phyloP scores from a whole-genome alignment of 345 rosid genomes.

The Eucalyptus brandiana region DNA sequence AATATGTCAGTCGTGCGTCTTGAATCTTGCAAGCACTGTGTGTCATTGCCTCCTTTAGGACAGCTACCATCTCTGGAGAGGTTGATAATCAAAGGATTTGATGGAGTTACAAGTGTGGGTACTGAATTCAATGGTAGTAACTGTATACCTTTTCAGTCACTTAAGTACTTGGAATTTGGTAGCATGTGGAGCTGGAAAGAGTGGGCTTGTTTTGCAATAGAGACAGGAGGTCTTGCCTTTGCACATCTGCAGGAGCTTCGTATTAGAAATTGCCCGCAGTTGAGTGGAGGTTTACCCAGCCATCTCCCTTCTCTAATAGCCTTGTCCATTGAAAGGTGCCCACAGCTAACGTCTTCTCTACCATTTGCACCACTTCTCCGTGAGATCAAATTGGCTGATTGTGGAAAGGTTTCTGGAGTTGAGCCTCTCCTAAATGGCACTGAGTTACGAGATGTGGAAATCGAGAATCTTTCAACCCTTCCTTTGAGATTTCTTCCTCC shows the following conservation, averaged over 20 bases:
- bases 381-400: not conserved
- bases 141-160: constrained; percentile 9
- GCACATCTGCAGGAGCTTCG: not conserved
- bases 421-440: not conserved
- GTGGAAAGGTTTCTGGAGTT: not conserved
- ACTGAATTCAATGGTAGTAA: constrained; percentile 13
- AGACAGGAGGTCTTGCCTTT: not conserved
- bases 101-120: constrained; percentile 12
- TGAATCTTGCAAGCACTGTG: constrained; percentile 10
- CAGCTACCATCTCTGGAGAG: constrained; percentile 16
- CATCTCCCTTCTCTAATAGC: not conserved
- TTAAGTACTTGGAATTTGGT: constrained; percentile 1
- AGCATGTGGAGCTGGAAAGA: not conserved
- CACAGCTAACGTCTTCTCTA: not conserved
- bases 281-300: not conserved
- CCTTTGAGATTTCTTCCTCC: not conserved
- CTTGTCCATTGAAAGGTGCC: not conserved
- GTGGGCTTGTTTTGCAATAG: not conserved
- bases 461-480: not conserved
- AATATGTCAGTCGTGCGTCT: constrained; percentile 2
- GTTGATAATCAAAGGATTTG: constrained; percentile 8
- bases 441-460: not conserved
- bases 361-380: not conserved
- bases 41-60: constrained; percentile 25
- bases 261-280: not conserved